These are phyloP conservation scores for Fraxinus xanthoxyloides DNA, from an alignment of 305 asterid species.

Conservation along the genomic window DNA sequence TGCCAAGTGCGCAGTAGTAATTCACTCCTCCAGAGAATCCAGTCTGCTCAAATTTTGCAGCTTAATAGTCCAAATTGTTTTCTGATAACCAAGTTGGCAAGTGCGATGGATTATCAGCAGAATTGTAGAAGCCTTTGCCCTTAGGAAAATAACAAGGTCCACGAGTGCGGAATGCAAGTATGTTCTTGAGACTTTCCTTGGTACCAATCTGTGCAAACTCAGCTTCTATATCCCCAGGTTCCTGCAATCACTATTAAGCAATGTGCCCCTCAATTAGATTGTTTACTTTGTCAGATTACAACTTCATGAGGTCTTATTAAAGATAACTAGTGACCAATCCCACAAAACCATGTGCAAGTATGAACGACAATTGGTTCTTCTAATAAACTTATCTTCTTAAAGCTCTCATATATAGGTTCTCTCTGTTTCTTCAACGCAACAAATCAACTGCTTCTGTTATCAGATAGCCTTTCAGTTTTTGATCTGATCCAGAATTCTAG, in stretches of 20 bases:
- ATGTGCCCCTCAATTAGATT: neutral
- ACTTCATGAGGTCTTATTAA: neutral
- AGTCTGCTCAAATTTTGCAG: constrained; percentile 35
- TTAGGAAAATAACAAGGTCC: constrained; percentile 50
- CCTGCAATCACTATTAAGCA: constrained; percentile 31
- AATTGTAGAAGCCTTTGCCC: constrained; percentile 41
- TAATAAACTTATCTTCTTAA: neutral
- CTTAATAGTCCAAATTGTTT: constrained; percentile 52
- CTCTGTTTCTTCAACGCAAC: neutral
- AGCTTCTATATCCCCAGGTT: constrained; percentile 61
- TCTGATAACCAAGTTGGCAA: constrained; percentile 51
- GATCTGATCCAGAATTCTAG: neutral
- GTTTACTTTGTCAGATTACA: neutral
- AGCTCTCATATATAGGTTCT: neutral
- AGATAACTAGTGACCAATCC: neutral
- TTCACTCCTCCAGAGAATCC: constrained; percentile 65
- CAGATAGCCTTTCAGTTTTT: neutral
- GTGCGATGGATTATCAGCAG: constrained; percentile 27
- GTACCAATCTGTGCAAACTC: constrained; percentile 47
- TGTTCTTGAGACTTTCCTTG: constrained; percentile 40
- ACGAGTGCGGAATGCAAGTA: constrained; percentile 37
- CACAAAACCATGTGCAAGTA: neutral
- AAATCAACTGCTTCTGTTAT: neutral
- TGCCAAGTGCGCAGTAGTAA: constrained; percentile 49
- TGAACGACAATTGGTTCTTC: neutral